Evolutionary conservation across 2,329 filamentous ascomycete species (phyloP), one percentile per base, ranked within the genome.

Genomic region (Lachnellula hyalina): DNA sequence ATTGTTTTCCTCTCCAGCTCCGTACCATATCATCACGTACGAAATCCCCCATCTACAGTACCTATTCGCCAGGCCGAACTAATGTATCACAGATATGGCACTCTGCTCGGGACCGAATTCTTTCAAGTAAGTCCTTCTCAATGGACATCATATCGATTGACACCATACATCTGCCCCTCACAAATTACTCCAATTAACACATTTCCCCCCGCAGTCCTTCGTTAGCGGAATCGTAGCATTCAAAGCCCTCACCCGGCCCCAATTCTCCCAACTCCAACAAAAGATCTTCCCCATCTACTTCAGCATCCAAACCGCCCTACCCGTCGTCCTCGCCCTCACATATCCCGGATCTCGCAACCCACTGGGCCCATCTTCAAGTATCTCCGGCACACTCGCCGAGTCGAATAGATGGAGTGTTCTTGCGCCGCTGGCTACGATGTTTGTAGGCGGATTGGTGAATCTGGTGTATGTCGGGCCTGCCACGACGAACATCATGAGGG

Each of bases 251-350:
- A 84, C 90, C 25, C 84, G 90, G 25, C 83, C 89, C 0, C 84
- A 90, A 68, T 97, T 99, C 75, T 83, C 86, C 25, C 78, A 84
- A 17, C 81, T 96, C 34, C 93, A 96, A 73, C 80, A 84, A 61
- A 83, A 83, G 60, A 82, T 92, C 51, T 96, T 96, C 75, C 90
- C 90, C 35, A 79, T 90, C 65, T 99, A 96, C 77, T 97, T 97
- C 71, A 77, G 82, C 46, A 75, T 97, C 54, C 93, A 97, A 74
- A 85, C 90, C 4, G 78, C 80, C 5, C 75, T 93, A 1, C 90
- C 94, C 0, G 71, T 86, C 15, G 67, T 89, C 21, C 76, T 96
- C 17, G 86, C 87, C 19, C 69, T 95, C 53, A 96, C 93, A 4
- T 93, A 90, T 68, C 91, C 91, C 5, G 84, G 82, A n/a, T 79